Evolutionary conservation across 73 alveolate genomes (phyloP).

Genomic region (Paramecium octaurelia): DNA sequence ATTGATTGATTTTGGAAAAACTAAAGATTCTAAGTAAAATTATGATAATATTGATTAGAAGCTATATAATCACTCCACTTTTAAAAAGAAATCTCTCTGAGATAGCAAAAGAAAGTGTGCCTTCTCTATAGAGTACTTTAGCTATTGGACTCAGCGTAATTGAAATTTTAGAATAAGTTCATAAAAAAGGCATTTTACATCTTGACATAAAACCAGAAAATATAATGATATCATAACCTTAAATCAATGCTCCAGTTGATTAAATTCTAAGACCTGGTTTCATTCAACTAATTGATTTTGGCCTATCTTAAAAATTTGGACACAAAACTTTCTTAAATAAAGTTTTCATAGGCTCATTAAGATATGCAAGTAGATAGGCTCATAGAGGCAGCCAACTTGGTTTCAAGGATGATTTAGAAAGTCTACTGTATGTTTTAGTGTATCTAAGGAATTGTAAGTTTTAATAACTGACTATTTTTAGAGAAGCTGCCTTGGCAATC

Average conservation of each 20-base stretch:
- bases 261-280: neutral
- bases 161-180: neutral
- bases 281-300: neutral
- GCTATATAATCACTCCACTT: neutral
- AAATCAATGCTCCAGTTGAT: neutral
- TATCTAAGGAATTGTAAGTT: conserved; percentile 65
- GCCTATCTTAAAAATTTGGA: neutral
- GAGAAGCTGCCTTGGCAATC: neutral
- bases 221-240: neutral
- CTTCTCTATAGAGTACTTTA: neutral
- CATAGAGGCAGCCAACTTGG: neutral
- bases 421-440: conserved; percentile 70
- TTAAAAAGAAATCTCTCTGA: neutral
- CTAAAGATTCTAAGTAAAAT: neutral
- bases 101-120: neutral
- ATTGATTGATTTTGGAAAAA: neutral
- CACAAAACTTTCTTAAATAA: neutral
- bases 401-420: conserved; percentile 74
- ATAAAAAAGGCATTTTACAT: neutral
- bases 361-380: neutral
- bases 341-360: neutral
- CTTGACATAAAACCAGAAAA: conserved; percentile 10
- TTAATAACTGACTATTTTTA: neutral
- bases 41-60: neutral
- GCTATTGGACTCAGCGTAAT: neutral